Evolutionary conservation across 139 green algal species (phyloP).

Genomic region (Ettlia oleoabundans): DNA sequence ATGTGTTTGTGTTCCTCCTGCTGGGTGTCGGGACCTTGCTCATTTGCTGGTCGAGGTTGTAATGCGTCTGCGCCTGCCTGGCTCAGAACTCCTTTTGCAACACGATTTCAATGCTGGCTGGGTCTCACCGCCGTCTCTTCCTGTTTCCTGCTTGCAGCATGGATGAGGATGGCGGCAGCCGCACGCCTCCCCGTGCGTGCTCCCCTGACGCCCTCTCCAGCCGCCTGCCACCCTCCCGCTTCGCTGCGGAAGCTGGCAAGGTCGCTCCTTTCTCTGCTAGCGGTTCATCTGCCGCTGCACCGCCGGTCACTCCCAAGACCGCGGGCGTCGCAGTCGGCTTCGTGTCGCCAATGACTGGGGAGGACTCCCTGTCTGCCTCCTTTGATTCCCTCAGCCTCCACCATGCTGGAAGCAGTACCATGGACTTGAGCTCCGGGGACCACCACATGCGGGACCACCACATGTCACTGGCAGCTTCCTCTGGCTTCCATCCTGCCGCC

Average conservation of each 20-base stretch:
- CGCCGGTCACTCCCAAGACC: conserved; percentile 16
- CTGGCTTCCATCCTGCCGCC: not conserved
- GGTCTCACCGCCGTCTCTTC: not conserved
- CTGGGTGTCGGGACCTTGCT: no score
- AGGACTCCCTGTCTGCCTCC: conserved; percentile 23
- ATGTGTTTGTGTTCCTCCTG: no score
- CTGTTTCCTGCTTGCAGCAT: conserved; percentile 8
- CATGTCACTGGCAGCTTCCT: not conserved
- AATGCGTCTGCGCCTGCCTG: not conserved
- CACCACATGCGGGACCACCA: not conserved
- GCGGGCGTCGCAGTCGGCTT: conserved; percentile 3
- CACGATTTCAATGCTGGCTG: no score
- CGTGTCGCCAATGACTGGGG: conserved; percentile 18
- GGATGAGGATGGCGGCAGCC: conserved; percentile 28
- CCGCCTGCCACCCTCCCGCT: conserved; percentile 28
- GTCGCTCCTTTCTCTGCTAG: no score
- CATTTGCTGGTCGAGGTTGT: not conserved
- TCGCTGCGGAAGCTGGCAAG: conserved; percentile 4
- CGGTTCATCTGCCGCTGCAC: not conserved
- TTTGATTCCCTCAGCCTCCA: conserved; percentile 30
- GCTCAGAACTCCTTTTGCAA: no score
- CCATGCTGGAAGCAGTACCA: not conserved
- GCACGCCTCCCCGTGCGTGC: conserved; percentile 22
- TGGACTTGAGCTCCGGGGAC: not conserved
- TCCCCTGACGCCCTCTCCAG: conserved; percentile 19